Percentiles rank a stretch among this genome's conserved stretches.
These are phyloP conservation scores for Sutorius eximius DNA, from an alignment of 1,284 basidiomycete species.

Conservation along the genomic window DNA sequence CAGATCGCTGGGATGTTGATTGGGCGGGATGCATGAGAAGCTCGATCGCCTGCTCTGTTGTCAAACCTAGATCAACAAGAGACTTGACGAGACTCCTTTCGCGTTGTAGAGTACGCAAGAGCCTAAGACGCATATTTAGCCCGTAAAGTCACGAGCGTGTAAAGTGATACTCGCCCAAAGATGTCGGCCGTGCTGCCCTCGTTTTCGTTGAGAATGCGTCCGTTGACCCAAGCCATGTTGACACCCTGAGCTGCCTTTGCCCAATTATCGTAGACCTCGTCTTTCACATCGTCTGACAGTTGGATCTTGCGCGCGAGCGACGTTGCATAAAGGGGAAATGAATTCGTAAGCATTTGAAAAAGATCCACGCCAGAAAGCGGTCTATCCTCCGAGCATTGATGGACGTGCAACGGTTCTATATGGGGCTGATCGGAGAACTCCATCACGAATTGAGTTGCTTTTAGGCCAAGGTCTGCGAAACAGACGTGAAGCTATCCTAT, in stretches of 20 bases:
- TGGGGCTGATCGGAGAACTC: slow-evolving; percentile 40
- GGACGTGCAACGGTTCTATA: slow-evolving; percentile 3
- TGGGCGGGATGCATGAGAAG: slow-evolving; percentile 64
- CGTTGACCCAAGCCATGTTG: slow-evolving; percentile 79
- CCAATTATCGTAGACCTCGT: slow-evolving; percentile 62
- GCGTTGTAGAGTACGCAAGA: slow-evolving; percentile 69
- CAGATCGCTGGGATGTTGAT: slow-evolving; percentile 11
- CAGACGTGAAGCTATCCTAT: slow-evolving; percentile 1
- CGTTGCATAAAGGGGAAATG: slow-evolving; percentile 85
- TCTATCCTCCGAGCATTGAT: slow-evolving; percentile 24
- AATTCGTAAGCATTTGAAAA: slow-evolving; percentile 74
- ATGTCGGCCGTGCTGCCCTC: slow-evolving; percentile 59
- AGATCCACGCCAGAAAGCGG: slow-evolving; percentile 50
- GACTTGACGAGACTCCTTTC: slow-evolving; percentile 70
- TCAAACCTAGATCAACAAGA: slow-evolving; percentile 63
- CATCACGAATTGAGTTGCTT: slow-evolving; percentile 73
- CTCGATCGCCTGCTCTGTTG: slow-evolving; percentile 62
- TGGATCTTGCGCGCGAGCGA: slow-evolving; percentile 67
- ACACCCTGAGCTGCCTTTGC: slow-evolving; percentile 52
- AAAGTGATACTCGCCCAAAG: slow-evolving; percentile 47
- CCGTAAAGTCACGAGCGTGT: not conserved
- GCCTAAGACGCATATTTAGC: slow-evolving; percentile 36
- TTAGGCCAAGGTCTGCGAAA: slow-evolving; percentile 62
- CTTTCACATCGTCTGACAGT: slow-evolving; percentile 49
- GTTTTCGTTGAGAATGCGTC: slow-evolving; percentile 56